Evolutionary conservation across 768 basidiomycete genomes (phyloP).

Genomic region (Termitomyces sp.): DNA sequence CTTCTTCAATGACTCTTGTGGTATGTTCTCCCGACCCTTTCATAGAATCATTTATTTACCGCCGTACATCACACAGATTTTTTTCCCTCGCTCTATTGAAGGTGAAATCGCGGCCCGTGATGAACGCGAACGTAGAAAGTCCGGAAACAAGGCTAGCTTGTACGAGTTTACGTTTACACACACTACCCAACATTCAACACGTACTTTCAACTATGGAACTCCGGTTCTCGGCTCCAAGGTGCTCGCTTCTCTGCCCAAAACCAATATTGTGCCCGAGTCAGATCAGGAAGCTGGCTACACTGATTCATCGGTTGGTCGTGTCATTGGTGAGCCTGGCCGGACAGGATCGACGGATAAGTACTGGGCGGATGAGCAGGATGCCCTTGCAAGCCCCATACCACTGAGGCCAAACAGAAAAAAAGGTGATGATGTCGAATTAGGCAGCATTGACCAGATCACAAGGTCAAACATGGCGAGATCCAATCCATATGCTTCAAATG

Average conservation of each 20-base stretch:
- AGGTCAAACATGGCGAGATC: slow-evolving; percentile 41
- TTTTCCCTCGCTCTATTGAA: slow-evolving; percentile 77
- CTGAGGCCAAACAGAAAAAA: slow-evolving; percentile 38
- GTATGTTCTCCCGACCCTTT: slow-evolving; percentile 30
- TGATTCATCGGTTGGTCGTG: not conserved
- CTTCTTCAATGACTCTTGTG: slow-evolving; percentile 70
- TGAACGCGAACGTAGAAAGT: slow-evolving; percentile 31
- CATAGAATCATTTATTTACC: not conserved
- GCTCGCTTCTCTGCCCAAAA: slow-evolving; percentile 28
- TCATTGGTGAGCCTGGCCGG: not conserved
- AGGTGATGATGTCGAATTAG: slow-evolving; percentile 31
- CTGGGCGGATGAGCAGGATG: slow-evolving; percentile 24
- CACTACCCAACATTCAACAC: slow-evolving; percentile 13
- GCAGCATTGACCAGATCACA: slow-evolving; percentile 28
- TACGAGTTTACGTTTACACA: slow-evolving; percentile 14
- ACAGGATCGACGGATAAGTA: slow-evolving; percentile 18
- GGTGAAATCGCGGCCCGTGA: slow-evolving; percentile 54
- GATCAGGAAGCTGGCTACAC: slow-evolving; percentile 15
- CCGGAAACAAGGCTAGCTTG: slow-evolving; percentile 18
- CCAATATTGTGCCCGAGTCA: slow-evolving; percentile 13
- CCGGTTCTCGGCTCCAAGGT: slow-evolving; percentile 14
- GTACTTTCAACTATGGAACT: slow-evolving; percentile 7
- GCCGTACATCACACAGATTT: slow-evolving; percentile 43
- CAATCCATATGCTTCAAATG: slow-evolving; percentile 24
- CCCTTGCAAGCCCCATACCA: slow-evolving; percentile 21